Evolutionary conservation across 2,329 filamentous ascomycete species (phyloP), one percentile per base, ranked within the genome.

Genomic region (Periconia digitata): DNA sequence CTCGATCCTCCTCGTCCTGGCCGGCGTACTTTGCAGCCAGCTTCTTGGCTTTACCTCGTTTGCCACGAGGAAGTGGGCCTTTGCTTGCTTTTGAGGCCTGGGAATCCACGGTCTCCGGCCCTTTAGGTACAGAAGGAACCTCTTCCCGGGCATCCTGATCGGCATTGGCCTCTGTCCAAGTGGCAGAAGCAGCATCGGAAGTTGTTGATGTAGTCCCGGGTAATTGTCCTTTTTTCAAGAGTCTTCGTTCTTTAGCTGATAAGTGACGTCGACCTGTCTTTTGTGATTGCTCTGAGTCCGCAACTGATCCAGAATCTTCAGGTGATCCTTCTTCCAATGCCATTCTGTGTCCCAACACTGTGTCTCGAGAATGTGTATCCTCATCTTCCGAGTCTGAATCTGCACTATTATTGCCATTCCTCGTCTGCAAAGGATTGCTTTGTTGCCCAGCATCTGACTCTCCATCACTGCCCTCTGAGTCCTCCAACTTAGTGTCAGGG

Each of bases 1-100:
- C 83, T 12, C 91, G 89, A 64, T 99, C 94, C 71, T 96, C 92
- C 46, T 96, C 91, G 60, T 97, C 92, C 77, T 97, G 94, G 60
- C 95, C 78, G 39, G 88, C 92, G 74, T 99, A 99, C 69, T 96
- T 96, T 49, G 83, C 77, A 3, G 90, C 90, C 2, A 90, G 85
- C 70, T 94, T 95, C 76, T 95, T 96, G 37, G 86, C 85, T 68
- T 95, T 96, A 50, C 81, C 81, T 49, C 83, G 85, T 69, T 95
- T 90, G 23, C 91, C 90, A 48, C 92, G 85, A 13, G 79, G 72
- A 1, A 71, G 58, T 1, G 70, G 64, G 0, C 50, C 54, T 59
- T 63, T 59, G 48, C 53, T 59, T 20, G 56, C 54, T 41, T 66
- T 69, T 2, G 63, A 62, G 18, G 55, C 53, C 50, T 65, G 56